Conservation (phyloP, 2,329 filamentous ascomycete genomes). For the Colletotrichum chlorophyti region DNA sequence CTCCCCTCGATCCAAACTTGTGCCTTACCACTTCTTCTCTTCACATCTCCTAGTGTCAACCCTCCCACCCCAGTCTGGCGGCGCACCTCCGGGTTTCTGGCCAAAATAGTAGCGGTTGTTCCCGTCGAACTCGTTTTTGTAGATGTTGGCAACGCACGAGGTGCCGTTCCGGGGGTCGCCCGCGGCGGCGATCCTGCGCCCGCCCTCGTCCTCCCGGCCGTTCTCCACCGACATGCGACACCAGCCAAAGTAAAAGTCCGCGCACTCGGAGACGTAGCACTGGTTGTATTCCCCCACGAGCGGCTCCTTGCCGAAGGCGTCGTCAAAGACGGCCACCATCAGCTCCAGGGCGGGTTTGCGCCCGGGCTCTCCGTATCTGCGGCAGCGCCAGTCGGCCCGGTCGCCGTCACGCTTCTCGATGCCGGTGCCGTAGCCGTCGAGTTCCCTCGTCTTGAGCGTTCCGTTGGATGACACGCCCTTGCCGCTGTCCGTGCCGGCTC, state of each 20-base stretch:
- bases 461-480: no score
- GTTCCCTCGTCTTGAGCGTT: no score
- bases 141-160: neutral
- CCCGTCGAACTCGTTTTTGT: neutral
- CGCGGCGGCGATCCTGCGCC: neutral
- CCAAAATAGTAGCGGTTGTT: neutral
- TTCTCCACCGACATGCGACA: neutral
- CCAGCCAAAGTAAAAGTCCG: neutral
- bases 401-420: no score
- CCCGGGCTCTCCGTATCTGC: neutral
- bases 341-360: neutral
- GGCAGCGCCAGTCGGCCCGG: neutral
- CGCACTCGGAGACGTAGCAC: slow-evolving; percentile 4
- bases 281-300: neutral
- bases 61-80: neutral
- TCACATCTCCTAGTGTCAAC: no score
- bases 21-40: no score
- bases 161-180: neutral
- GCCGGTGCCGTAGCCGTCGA: no score
- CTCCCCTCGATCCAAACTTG: no score
- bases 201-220: neutral
- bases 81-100: neutral
- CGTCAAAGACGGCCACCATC: neutral
- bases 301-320: neutral
- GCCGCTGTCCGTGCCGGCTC: no score